These are phyloP conservation scores for Acanthamoeba castellanii DNA, from an alignment of 208 protist species.

Conservation along the genomic window DNA sequence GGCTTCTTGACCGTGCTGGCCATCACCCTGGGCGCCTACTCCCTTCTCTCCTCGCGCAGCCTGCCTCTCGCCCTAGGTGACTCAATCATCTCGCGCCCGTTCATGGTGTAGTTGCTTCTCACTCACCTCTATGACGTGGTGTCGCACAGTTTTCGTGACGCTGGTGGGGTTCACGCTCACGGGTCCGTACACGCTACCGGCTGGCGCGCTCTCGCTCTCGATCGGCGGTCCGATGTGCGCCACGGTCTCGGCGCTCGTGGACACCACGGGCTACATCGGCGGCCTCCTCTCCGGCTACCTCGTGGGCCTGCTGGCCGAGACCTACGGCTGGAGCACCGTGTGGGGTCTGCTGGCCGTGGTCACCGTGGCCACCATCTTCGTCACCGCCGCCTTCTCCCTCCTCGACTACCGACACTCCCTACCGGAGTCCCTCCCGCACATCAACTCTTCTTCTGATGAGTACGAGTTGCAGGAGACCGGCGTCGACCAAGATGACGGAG, in stretches of 20 bases:
- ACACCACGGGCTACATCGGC: slow-evolving; percentile 58
- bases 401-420: slow-evolving; percentile 47
- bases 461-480: slow-evolving; percentile 12
- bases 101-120: not conserved
- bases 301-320: slow-evolving; percentile 15
- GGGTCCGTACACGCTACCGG: slow-evolving; percentile 61
- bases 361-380: not conserved
- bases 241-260: slow-evolving; percentile 44
- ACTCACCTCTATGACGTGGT: not conserved
- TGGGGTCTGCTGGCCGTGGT: slow-evolving; percentile 57
- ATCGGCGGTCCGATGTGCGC: slow-evolving; percentile 54
- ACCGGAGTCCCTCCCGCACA: not conserved
- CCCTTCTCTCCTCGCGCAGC: not conserved
- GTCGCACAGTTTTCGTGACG: not conserved
- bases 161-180: slow-evolving; percentile 68
- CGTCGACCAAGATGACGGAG: too few relatives aligned
- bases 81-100: not conserved
- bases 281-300: slow-evolving; percentile 60
- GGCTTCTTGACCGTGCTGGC: not conserved
- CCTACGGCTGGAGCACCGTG: slow-evolving; percentile 50
- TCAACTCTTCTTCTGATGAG: not conserved
- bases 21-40: not conserved
- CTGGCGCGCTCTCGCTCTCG: slow-evolving; percentile 23
- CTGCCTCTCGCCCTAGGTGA: not conserved
- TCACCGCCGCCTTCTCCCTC: slow-evolving; percentile 44